A percentile compares a stretch with the other conserved stretches of the same genome.
phyloP scores from a whole-genome alignment of 306 rosid genomes.

The Dalbergia oliveri region DNA sequence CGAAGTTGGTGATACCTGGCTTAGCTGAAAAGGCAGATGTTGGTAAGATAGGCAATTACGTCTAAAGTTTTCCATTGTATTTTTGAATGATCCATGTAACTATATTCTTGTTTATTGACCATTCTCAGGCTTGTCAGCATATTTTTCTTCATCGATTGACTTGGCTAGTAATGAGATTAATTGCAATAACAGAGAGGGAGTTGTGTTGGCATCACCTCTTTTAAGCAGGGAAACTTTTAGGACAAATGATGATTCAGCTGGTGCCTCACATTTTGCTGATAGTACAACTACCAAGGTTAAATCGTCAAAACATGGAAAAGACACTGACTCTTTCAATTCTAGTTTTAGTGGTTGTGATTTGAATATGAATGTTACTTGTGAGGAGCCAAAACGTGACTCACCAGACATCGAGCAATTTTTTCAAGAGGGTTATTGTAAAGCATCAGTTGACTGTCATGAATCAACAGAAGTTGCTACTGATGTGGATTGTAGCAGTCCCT shows the following conservation, averaged over 20 bases:
- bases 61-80: conserved; percentile 21
- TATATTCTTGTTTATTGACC: background rate
- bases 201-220: conserved; percentile 45
- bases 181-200: conserved; percentile 55
- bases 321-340: conserved; percentile 61
- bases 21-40: conserved; percentile 58
- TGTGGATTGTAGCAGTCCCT: conserved; percentile 63
- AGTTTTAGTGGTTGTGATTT: conserved; percentile 62
- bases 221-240: conserved; percentile 51
- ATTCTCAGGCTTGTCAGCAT: conserved; percentile 49
- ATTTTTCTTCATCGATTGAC: conserved; percentile 49
- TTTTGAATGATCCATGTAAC: conserved; percentile 36
- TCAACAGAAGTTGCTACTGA: conserved; percentile 59
- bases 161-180: conserved; percentile 51
- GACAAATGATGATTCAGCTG: conserved; percentile 43
- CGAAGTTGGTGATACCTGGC: conserved; percentile 54
- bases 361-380: conserved; percentile 61
- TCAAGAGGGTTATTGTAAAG: conserved; percentile 77
- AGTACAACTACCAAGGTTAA: conserved; percentile 54
- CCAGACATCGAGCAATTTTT: conserved; percentile 67
- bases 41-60: conserved; percentile 58
- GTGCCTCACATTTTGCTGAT: conserved; percentile 53
- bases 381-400: conserved; percentile 59
- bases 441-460: conserved; percentile 53
- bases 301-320: conserved; percentile 48